A percentile compares a stretch with the other conserved stretches of the same genome.
phyloP scores from a whole-genome alignment of 2,329 filamentous ascomycete genomes.

The Penicillium sp. region DNA sequence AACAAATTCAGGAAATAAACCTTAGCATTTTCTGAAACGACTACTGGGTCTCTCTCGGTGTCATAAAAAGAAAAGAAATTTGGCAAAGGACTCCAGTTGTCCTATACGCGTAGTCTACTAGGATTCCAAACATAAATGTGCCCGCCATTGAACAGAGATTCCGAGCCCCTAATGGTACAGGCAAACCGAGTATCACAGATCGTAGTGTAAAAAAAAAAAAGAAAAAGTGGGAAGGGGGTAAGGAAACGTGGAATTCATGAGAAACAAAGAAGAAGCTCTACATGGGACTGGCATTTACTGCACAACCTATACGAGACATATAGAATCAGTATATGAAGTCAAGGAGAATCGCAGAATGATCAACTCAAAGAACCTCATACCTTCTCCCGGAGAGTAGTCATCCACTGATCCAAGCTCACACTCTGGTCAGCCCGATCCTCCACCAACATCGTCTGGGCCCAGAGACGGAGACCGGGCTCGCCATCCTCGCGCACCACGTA shows the following conservation, averaged over 20 bases:
- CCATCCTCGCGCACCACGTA: slow-evolving; percentile 95
- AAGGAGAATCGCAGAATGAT: background rate
- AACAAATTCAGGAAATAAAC: background rate
- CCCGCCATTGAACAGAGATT: slow-evolving; percentile 7
- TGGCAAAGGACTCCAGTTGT: background rate
- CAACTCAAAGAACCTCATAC: slow-evolving; percentile 52
- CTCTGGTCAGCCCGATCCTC: slow-evolving; percentile 95
- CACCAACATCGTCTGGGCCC: slow-evolving; percentile 93
- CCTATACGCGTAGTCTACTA: slow-evolving; percentile 13
- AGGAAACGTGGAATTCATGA: slow-evolving; percentile 5
- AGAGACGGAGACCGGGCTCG: slow-evolving; percentile 90
- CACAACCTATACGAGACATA: slow-evolving; percentile 12
- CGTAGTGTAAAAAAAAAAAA: background rate
- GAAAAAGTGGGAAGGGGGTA: background rate
- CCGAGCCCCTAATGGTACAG: slow-evolving; percentile 18
- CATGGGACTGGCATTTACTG: slow-evolving; percentile 7
- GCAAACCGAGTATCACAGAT: background rate
- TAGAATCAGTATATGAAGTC: background rate
- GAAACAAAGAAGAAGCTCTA: background rate
- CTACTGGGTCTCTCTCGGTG: background rate
- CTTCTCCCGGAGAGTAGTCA: slow-evolving; percentile 92
- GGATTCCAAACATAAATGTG: slow-evolving; percentile 10
- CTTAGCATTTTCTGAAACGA: background rate
- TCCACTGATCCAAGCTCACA: slow-evolving; percentile 89
- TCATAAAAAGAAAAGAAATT: background rate